These are phyloP conservation scores for Elsinoe australis DNA, from an alignment of 2,329 filamentous ascomycete species.

Conservation along the genomic window DNA sequence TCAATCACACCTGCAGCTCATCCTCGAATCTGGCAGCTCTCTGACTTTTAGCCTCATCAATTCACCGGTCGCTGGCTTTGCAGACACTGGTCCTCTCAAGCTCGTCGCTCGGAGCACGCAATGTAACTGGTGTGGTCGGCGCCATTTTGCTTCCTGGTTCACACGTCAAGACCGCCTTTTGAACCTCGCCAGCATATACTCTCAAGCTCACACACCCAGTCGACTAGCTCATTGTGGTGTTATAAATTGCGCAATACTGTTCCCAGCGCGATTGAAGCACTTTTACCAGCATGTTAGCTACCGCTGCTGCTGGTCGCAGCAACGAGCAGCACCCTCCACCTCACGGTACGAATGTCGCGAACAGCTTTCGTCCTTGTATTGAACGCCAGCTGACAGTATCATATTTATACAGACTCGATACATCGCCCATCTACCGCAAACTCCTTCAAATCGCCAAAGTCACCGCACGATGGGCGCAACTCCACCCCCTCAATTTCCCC, in stretches of 20 bases:
- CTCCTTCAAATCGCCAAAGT: slow-evolving; percentile 15
- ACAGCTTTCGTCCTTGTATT: background rate
- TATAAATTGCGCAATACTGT: too few species aligned
- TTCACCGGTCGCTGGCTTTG: too few species aligned
- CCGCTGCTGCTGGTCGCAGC: slow-evolving; percentile 25
- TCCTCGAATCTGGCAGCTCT: background rate
- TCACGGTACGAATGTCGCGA: background rate
- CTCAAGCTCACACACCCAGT: too few species aligned
- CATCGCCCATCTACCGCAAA: slow-evolving; percentile 3
- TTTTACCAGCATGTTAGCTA: slow-evolving; percentile 21
- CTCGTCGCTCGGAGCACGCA: background rate
- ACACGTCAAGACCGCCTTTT: too few species aligned
- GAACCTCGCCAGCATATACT: too few species aligned
- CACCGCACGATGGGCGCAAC: slow-evolving; percentile 16
- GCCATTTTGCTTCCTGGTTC: too few species aligned
- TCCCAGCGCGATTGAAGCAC: background rate
- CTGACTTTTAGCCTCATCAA: too few species aligned
- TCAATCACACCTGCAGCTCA: background rate
- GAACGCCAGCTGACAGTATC: background rate
- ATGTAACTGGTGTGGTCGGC: slow-evolving; percentile 4
- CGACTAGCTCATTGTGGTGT: too few species aligned
- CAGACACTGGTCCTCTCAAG: background rate
- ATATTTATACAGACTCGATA: slow-evolving; percentile 14
- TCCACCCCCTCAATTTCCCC: slow-evolving; percentile 30
- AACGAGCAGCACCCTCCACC: slow-evolving; percentile 20